Base-by-base conservation (phyloP, 179 eudicot genomes). In the Dionaea muscipula region DNA sequence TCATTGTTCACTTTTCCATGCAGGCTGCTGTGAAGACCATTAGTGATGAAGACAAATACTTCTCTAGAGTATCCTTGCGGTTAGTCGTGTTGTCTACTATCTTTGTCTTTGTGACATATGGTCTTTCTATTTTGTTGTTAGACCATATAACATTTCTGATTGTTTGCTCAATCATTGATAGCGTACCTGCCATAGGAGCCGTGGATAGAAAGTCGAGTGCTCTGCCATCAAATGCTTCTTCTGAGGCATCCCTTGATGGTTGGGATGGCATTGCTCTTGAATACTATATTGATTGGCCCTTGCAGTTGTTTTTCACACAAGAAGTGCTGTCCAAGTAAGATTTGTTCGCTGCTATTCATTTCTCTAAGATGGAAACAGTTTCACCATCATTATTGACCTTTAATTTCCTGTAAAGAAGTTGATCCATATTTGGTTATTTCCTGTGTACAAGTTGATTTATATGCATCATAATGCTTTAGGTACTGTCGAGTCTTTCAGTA, bases 231-330 rank as follows among this genome's bases (percentile, higher is more conserved):
- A 78, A 67, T 63, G 51, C 72, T 62, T 44, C 82, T 17, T 51
- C 74, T 20, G 94, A 84, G 63, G 35, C 8, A 64, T 76, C 79
- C 40, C 68, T 79, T 66, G 94, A 88, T 83, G 96, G 96, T 56
- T 93, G 99, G 99, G 95, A 85, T 83, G 87, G 89, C 22, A 83
- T 93, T 55, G 68, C 93, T 57, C 94, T 93, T 65, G 95, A 85
- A 71, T 93, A 93, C 77, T 81, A 94, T 47, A 72, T 93, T 63
- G 87, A 93, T 59, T 93, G 96, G 99, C 99, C 99, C 51, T 69
- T 88, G 53, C 95, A 93, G 48, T 63, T 93, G 68, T 93, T 93
- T 69, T 83, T 93, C 68, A 76, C 96, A 20, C 96, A 79, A 63
- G 99, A 93, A 68, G 93, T 93, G 56, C 87, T 93, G 59, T 81